Evolutionary conservation across 306 rosid genomes (phyloP), one percentile per base, ranked within the genome.

Genomic region (Rosa chinensis): DNA sequence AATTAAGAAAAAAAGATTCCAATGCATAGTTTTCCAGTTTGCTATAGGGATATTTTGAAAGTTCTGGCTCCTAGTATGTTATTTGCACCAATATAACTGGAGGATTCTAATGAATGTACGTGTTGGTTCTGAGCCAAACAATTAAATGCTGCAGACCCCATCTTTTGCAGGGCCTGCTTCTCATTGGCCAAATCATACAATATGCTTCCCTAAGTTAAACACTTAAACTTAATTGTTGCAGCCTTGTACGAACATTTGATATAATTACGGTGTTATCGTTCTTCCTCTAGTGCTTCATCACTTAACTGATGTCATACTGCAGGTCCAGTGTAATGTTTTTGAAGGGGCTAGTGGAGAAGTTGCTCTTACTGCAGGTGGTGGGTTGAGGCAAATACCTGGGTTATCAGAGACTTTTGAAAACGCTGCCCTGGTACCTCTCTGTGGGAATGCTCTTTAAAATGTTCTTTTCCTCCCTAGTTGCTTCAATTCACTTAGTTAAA

Each of bases 251-350:
- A 83, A 48, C 9, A 25, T 68, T 80, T 77, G 79, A 23, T 44
- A 39, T 76, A 55, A 25, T 23, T 64, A 45, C 56, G 20, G 82
- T 53, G 49, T 20, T 75, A 49, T 70, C 44, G n/a, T 52, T 37
- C 32, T 69, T 74, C 25, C 23, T 70, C 39, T 71, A 44, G 70
- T 62, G 72, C 72, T 53, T 63, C 70, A 72, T 81, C 66, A 52
- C 53, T 42, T 62, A 25, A 13, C 71, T 70, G 61, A 68, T 84
- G 53, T 84, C 76, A 79, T 40, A 44, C 74, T 83, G 83, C 95
- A 94, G 98, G 91, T 83, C 53, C 98, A 94, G 40, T 91, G 95
- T 82, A 92, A 94, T 84, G 92, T 89, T 81, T 94, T 94, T 70
- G 90, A 94, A 89, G 98, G 97, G 75, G 95, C 83, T 66, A 85